Base-by-base conservation (phyloP, 2,329 filamentous ascomycete genomes). In the Neofusicoccum laricinum region DNA sequence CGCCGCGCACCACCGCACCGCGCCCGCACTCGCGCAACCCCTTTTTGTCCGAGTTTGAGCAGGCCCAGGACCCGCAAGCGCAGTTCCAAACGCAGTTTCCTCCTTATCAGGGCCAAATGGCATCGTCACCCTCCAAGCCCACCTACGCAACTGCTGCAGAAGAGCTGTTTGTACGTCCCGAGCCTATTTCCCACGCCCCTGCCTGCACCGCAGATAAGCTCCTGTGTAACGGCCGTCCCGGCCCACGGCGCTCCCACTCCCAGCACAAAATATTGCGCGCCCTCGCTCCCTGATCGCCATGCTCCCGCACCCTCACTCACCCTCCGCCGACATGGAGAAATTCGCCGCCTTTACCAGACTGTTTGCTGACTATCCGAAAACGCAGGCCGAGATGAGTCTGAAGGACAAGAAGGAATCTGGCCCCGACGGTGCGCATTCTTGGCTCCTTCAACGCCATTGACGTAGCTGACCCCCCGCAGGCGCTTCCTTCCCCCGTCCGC, bases 101-200 rank as follows among this genome's bases (percentile, higher is more conserved):
- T 21, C 50, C 36, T 15, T 25, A 36, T 19, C 32, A 57, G 30
- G 25, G 48, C 50, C 40, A 62, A 11, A 59, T 59, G 38, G 38
- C 45, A 30, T 38, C 61, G 38, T 48, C 61, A 21, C 32, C 62
- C 41, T 72, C 76, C 74, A 79, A 61, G 70, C 77, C 63, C 25
- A 80, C 72, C 43, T 76, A 79, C 68, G 80, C 78, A 65, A 72
- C 70, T 63, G 83, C 86, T 64, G 86, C 88, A 55, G 88, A 90
- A 69, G 89, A 92, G 67, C 84, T 93, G 66, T 93, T 93, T 81
- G 90, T 93, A 88, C 75, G 90, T 90, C 65, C 57, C 65, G n/a
- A 46, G 55, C 41, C 40, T 59, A 59, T 43, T 65, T 43, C 51
- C 65, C 55, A 32, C 48, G 65, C 53, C 66, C 64, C 66, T 64